phyloP scores from a whole-genome alignment of 345 rosid species.

The Cardamine occulta region DNA sequence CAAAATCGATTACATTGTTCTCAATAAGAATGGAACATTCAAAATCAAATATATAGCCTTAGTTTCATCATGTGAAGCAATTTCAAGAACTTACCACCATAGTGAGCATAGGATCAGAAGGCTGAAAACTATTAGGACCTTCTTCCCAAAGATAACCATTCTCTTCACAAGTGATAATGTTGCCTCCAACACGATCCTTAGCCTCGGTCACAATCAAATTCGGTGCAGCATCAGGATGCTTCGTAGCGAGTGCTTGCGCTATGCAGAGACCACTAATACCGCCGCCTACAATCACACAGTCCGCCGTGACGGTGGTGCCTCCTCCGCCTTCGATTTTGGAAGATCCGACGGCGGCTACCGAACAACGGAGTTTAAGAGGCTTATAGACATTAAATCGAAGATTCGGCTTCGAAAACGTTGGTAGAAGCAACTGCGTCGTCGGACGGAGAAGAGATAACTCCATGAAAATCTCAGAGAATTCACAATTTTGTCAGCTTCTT shows the following conservation, averaged over 20 bases:
- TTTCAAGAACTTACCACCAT: constrained; percentile 64
- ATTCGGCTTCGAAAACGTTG: constrained; percentile 39
- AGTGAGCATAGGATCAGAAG: constrained; percentile 91
- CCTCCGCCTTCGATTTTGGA: constrained; percentile 48
- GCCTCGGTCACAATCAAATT: constrained; percentile 88
- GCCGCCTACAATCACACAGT: constrained; percentile 82
- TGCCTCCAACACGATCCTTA: constrained; percentile 84
- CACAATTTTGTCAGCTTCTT: constrained; percentile 32
- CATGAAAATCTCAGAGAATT: constrained; percentile 48
- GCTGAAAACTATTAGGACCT: constrained; percentile 96
- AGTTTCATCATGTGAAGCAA: neutral
- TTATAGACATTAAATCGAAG: constrained; percentile 28
- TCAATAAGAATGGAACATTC: neutral
- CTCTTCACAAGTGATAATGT: constrained; percentile 76
- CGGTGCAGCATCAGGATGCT: constrained; percentile 62
- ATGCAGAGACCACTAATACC: constrained; percentile 96
- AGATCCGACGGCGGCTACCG: constrained; percentile 64
- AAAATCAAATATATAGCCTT: neutral
- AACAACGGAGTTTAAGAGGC: constrained; percentile 63
- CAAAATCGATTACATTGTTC: constrained; percentile 2
- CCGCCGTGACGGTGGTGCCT: constrained; percentile 48
- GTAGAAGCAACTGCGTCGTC: constrained; percentile 45
- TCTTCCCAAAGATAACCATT: constrained; percentile 96
- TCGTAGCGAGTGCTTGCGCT: constrained; percentile 86
- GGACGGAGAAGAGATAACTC: constrained; percentile 57